These are phyloP conservation scores for Aspergillus wentii DNA, from an alignment of 495 filamentous ascomycete genomes.

Conservation along the genomic window DNA sequence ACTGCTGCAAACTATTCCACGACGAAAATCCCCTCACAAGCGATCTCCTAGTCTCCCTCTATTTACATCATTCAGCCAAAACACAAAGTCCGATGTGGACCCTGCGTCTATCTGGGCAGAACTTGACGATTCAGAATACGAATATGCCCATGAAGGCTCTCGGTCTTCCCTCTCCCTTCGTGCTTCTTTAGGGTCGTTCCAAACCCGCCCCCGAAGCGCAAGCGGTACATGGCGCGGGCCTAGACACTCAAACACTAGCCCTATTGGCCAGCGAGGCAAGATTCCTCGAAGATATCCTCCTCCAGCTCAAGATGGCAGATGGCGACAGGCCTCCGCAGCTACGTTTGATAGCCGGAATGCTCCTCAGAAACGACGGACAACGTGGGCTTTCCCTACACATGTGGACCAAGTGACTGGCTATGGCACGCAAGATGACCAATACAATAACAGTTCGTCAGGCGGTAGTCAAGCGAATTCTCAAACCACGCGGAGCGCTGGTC, in stretches of 20 bases:
- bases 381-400: neutral
- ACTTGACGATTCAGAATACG: constrained; percentile 42
- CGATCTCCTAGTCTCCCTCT: constrained; percentile 37
- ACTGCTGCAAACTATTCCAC: constrained; percentile 22
- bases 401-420: neutral
- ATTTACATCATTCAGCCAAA: constrained; percentile 19
- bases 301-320: constrained; percentile 6
- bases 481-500: neutral
- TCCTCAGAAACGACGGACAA: constrained; percentile 16
- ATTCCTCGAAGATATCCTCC: constrained; percentile 17
- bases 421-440: neutral
- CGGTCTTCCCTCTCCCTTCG: constrained; percentile 11
- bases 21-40: constrained; percentile 18
- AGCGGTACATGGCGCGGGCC: constrained; percentile 19
- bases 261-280: constrained; percentile 17
- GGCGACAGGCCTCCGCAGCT: constrained; percentile 25
- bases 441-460: neutral
- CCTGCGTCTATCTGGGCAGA: constrained; percentile 48
- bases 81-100: constrained; percentile 29
- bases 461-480: neutral
- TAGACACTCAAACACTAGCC: constrained; percentile 23
- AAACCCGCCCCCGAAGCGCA: constrained; percentile 21
- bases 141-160: constrained; percentile 11
- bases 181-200: constrained; percentile 10
- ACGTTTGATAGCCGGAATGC: constrained; percentile 13